Evolutionary conservation across 1,284 basidiomycete genomes (phyloP).

Genomic region (Porogramme epimiltina): DNA sequence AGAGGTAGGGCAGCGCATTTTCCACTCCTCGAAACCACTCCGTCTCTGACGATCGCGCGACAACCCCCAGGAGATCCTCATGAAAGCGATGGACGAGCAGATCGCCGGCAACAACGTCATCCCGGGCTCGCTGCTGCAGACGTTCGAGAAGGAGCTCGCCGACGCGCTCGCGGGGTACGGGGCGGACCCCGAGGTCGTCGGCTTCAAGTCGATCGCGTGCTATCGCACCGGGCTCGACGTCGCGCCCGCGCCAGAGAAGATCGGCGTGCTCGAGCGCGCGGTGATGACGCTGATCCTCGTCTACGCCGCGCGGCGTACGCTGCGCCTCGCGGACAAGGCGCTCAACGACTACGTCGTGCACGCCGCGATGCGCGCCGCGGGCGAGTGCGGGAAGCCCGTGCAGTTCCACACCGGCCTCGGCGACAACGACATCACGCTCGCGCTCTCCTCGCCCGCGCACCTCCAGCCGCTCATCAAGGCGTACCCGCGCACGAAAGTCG

Average conservation of each 20-base stretch:
- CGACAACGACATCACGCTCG: slow-evolving; percentile 67
- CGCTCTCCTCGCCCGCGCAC: slow-evolving; percentile 60
- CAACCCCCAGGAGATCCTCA: slow-evolving; percentile 36
- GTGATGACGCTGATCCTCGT: slow-evolving; percentile 22
- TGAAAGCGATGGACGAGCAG: slow-evolving; percentile 30
- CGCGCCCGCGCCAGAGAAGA: slow-evolving; percentile 12
- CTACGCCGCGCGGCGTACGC: slow-evolving; percentile 22
- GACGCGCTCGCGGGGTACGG: slow-evolving; percentile 38
- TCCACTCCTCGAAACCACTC: too few species aligned
- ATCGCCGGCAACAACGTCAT: slow-evolving; percentile 18
- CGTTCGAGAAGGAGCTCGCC: slow-evolving; percentile 38
- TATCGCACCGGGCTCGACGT: slow-evolving; percentile 74
- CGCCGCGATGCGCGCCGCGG: slow-evolving; percentile 52
- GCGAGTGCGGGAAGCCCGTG: slow-evolving; percentile 54
- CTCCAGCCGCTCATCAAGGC: slow-evolving; percentile 69
- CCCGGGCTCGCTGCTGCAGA: slow-evolving; percentile 26
- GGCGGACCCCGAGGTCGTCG: slow-evolving; percentile 52
- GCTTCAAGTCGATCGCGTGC: slow-evolving; percentile 75
- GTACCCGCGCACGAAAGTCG: slow-evolving; percentile 57
- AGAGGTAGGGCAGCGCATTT: slow-evolving; percentile 45
- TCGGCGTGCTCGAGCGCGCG: slow-evolving; percentile 6
- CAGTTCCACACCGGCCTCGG: slow-evolving; percentile 84
- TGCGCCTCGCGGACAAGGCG: slow-evolving; percentile 61
- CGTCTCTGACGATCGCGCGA: neutral
- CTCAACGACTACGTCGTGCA: slow-evolving; percentile 72